Conservation (phyloP, 2,329 filamentous ascomycete species). For the Cordyceps cateniannulata region DNA sequence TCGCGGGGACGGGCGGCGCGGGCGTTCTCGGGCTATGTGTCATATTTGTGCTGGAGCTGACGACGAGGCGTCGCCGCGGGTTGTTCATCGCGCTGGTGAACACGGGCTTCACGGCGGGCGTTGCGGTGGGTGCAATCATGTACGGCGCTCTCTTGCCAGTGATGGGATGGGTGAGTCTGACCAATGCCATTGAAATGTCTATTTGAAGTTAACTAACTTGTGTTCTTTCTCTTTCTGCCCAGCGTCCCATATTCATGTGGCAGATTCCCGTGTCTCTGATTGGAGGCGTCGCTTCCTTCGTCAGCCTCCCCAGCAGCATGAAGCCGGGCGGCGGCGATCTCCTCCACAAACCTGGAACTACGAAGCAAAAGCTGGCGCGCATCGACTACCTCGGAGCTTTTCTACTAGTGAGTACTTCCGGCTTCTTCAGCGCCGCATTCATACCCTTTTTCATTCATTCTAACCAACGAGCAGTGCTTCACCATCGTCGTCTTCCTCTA, state of each 20-base stretch:
- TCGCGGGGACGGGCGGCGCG: conserved; percentile 63
- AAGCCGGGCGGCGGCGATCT: conserved; percentile 11
- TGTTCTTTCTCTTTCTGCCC: not conserved
- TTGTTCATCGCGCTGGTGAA: conserved; percentile 71
- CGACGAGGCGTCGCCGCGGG: conserved; percentile 59
- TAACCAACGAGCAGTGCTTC: conserved; percentile 38
- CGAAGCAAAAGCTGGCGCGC: conserved; percentile 49
- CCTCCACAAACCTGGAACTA: conserved; percentile 21
- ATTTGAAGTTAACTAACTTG: not conserved
- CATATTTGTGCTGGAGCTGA: conserved; percentile 70
- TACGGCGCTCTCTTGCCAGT: conserved; percentile 57
- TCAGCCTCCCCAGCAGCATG: conserved; percentile 52
- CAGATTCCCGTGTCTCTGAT: conserved; percentile 60
- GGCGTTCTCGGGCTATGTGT: conserved; percentile 68
- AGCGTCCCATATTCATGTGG: conserved; percentile 67
- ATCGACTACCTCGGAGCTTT: conserved; percentile 72
- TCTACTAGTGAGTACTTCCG: conserved; percentile 47
- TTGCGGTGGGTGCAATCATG: conserved; percentile 65
- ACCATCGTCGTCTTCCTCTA: conserved; percentile 68
- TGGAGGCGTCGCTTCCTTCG: conserved; percentile 55
- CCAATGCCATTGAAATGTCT: too few species aligned
- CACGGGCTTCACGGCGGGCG: conserved; percentile 62
- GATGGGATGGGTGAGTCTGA: conserved; percentile 60
- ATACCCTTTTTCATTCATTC: not conserved
- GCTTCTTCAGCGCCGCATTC: too few species aligned